Evolutionary conservation across 768 basidiomycete species (phyloP), one percentile per base, ranked within the genome.

Genomic region (Amyloporia xantha): DNA sequence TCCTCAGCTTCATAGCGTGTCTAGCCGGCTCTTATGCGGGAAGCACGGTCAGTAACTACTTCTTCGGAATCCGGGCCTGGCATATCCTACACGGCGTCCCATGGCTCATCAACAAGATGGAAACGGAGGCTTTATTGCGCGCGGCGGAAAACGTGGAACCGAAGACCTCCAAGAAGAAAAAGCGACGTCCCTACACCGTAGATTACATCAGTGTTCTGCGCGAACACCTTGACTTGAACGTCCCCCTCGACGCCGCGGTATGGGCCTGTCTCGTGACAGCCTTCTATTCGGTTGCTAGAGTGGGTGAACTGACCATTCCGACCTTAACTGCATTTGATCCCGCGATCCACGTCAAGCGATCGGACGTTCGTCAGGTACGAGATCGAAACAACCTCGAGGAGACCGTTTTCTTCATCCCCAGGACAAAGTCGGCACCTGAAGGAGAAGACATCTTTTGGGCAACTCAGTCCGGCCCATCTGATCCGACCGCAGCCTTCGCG

Each of bases 1-100:
- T 77, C 0, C 13, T 25, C 1, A n/a, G 44, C 5, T 62, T 59
- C 47, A 26, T 62, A n/a, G 19, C 56, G 2, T 17, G 12, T 4
- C 37, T 54, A 1, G 56, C 58, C 1, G 71, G 71, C 0, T 33
- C 62, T 0, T n/a, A n/a, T n/a, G n/a, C n/a, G n/a, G n/a, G n/a
- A n/a, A n/a, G n/a, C n/a, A n/a, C n/a, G n/a, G n/a, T 71, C 71
- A 33, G 44, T 1, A 75, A 74, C 56, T 74, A 71, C 47, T 17
- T 74, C 0, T 51, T 54, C 1, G 70, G 67, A 0, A 38, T 77
- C 1, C 54, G 66, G 1, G 73, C 75, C 2, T 79, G 75, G 75
- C 74, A 79, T 53, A 58, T 68, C 1, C 42, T 77, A 0, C 74
- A 79, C 48, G 61, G 72, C 0, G 4, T 70, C 0, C 38, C 23